phyloP scores from a whole-genome alignment of 257 asterid species.

The Forsythia suspensa region DNA sequence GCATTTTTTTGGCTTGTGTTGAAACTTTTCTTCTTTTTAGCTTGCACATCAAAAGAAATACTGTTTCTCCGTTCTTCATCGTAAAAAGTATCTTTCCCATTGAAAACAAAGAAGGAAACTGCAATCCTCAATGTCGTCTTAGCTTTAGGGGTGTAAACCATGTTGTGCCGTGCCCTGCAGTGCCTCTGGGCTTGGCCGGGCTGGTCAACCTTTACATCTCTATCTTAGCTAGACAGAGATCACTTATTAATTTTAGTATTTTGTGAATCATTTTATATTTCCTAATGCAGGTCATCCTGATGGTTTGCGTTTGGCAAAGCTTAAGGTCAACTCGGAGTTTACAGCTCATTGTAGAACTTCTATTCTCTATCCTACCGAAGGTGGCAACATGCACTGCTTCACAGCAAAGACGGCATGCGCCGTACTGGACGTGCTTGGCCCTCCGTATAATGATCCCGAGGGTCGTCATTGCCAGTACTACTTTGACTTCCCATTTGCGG shows the following conservation, averaged over 20 bases:
- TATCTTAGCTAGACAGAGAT: neutral
- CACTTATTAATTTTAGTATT: neutral
- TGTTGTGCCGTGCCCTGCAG: no score
- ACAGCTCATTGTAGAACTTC: conserved; percentile 64
- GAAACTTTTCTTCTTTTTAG: neutral
- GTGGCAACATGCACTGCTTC: conserved; percentile 88
- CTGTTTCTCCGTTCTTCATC: neutral
- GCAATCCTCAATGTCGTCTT: neutral
- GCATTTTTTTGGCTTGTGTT: no score
- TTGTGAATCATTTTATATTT: neutral
- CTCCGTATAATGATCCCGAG: conserved; percentile 78
- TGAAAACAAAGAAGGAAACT: neutral
- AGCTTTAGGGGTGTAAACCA: neutral
- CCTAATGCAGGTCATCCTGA: conserved; percentile 26
- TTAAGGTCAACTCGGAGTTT: conserved; percentile 62
- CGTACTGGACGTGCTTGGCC: conserved; percentile 87
- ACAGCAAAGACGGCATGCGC: conserved; percentile 85
- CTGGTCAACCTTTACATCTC: neutral
- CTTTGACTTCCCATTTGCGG: conserved; percentile 50
- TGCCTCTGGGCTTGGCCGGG: no score
- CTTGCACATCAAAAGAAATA: neutral
- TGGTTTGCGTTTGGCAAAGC: conserved; percentile 56
- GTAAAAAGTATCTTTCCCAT: neutral
- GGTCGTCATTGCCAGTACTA: conserved; percentile 93
- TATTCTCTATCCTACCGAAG: conserved; percentile 76